Conservation (phyloP, 2,329 filamentous ascomycete genomes). For the Ascochyta clinopodiicola region DNA sequence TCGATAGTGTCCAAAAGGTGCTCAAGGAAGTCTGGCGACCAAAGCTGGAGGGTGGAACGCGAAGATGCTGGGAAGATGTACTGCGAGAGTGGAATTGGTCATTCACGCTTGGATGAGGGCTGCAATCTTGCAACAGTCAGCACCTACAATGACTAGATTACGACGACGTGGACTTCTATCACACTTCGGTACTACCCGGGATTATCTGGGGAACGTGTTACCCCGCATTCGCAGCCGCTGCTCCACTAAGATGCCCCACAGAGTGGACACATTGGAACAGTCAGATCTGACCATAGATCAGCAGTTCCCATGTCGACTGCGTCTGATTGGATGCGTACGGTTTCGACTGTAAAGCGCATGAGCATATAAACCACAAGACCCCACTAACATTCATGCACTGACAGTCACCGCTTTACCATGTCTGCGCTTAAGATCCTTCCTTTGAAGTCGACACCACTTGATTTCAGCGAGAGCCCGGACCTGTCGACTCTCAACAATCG, state of each 20-base stretch:
- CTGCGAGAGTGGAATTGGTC: slow-evolving; percentile 46
- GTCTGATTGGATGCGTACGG: background rate
- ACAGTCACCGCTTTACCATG: background rate
- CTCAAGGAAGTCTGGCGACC: slow-evolving; percentile 45
- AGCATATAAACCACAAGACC: background rate
- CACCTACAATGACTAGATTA: background rate
- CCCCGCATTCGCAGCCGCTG: slow-evolving; percentile 5
- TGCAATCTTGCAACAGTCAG: background rate
- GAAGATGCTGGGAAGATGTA: slow-evolving; percentile 46
- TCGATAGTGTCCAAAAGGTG: slow-evolving; percentile 43
- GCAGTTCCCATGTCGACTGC: background rate
- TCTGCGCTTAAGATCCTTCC: background rate
- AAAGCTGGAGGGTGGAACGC: slow-evolving; percentile 34
- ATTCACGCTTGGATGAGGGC: slow-evolving; percentile 38
- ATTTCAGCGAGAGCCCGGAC: slow-evolving; percentile 22
- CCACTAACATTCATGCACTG: background rate
- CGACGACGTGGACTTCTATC: background rate
- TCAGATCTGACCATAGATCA: background rate
- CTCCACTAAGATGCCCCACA: slow-evolving; percentile 5
- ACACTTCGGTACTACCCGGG: background rate
- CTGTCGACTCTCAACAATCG: slow-evolving; percentile 23
- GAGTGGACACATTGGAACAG: slow-evolving; percentile 2
- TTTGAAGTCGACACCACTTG: slow-evolving; percentile 12
- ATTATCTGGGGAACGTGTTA: background rate
- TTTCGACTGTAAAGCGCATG: background rate